phyloP scores from a whole-genome alignment of 768 basidiomycete genomes.

The Coprinellus micaceus region DNA sequence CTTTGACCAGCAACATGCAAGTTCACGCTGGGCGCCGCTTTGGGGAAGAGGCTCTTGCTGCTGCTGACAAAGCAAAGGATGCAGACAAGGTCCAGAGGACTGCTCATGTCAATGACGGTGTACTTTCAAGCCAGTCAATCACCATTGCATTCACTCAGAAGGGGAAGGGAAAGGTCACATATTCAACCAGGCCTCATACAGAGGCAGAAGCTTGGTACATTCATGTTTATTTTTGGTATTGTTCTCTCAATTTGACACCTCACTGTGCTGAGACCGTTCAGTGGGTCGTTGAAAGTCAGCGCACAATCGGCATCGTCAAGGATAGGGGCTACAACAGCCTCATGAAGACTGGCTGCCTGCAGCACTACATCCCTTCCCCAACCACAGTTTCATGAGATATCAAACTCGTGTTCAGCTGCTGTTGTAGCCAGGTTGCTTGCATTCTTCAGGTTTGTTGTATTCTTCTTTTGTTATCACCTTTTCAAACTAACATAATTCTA shows the following conservation, averaged over 20 bases:
- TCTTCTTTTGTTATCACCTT: neutral
- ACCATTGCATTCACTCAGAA: neutral
- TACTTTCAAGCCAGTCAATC: neutral
- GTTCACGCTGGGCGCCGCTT: conserved; percentile 25
- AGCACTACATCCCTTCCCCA: neutral
- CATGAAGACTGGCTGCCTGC: neutral
- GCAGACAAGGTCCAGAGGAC: too few relatives aligned
- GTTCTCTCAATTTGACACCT: neutral
- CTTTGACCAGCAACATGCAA: conserved; percentile 21
- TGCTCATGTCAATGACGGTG: neutral
- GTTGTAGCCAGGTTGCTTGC: neutral
- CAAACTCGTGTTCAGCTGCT: neutral
- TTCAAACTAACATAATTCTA: neutral
- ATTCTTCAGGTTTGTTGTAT: neutral
- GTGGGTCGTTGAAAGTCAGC: neutral
- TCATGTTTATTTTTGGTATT: neutral
- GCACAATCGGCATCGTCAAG: neutral
- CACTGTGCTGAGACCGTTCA: neutral
- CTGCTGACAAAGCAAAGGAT: conserved; percentile 10
- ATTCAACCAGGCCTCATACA: conserved; percentile 16
- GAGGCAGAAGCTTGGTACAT: conserved; percentile 13
- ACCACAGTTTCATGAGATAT: neutral
- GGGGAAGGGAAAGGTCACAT: conserved; percentile 13
- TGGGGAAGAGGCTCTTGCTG: conserved; percentile 20
- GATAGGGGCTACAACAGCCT: conserved; percentile 2